Evolutionary conservation across 179 eudicot genomes (phyloP), one percentile per base, ranked within the genome.

Genomic region (Spergularia azorica): DNA sequence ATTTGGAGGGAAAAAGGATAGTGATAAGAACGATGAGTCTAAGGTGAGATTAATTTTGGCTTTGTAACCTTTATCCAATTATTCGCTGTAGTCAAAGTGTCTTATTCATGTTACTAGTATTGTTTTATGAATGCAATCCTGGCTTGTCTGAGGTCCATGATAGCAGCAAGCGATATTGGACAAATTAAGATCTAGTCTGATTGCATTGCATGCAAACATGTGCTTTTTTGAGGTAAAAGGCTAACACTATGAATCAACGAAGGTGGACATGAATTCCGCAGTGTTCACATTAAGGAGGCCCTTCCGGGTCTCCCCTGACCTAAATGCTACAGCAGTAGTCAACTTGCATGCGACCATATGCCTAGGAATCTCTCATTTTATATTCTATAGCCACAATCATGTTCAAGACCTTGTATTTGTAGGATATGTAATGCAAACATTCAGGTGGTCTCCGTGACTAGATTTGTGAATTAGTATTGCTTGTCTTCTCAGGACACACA

Each of bases 1-100:
- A 67, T 91, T 91, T 79, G 94, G 96, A 63, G 94, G 96, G 50
- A 90, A 90, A 74, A 91, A 91, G 81, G 87, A 90, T 26, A 84
- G 72, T 20, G 90, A 88, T 36, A 85, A 87, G 81, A 61, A 80
- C 26, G 90, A 89, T 3, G 96, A 91, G 32, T 83, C 91, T 52
- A 90, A 90, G 93, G 96, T 88, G 55, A 54, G 76, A 41, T 46
- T 77, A 12, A 15, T 70, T 72, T 52, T 14, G 48, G n/a, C 55
- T 55, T 60, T 17, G 11, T 50, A 5, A 50, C 38, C 17, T 54
- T 38, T 36, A 66, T 55, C n/a, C 13, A 54, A 18, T 50, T 51
- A 69, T 67, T 17, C 36, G 43, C 43, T 51, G 5, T 21, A 5
- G 8, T 0, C 32, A 18, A 8, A 36, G 8, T 46, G 38, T 48